Evolutionary conservation across 176 grass and related monocot species (phyloP).

Genomic region (Pontederia paniculata): DNA sequence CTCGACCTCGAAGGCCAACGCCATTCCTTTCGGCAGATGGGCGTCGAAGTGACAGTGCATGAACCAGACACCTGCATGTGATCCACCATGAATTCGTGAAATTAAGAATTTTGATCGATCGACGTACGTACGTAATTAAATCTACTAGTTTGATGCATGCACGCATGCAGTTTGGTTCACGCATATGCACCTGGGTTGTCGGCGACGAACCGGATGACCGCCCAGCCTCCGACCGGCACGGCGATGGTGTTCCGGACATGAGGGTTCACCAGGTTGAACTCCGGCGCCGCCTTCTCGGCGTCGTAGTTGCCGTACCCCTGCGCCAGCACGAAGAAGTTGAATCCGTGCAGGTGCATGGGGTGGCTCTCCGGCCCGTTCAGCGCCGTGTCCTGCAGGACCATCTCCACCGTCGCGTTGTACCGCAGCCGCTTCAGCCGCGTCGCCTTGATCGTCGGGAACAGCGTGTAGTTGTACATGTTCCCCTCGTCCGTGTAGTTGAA

Average conservation of each 20-base stretch:
- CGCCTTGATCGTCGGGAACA: conserved; percentile 8
- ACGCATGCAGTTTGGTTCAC: no score
- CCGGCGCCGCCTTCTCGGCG: neutral
- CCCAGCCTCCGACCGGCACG: conserved; percentile 10
- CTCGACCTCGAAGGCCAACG: conserved; percentile 12
- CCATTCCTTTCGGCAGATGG: conserved; percentile 20
- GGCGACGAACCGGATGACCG: conserved; percentile 11
- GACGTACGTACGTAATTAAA: neutral
- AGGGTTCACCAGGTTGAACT: neutral
- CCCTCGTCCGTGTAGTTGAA: neutral
- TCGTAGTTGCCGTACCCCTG: conserved; percentile 3
- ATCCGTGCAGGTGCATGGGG: neutral
- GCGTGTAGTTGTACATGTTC: neutral
- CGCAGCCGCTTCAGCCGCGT: conserved; percentile 11
- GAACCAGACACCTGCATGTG: conserved; percentile 16
- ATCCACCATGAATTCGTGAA: no score
- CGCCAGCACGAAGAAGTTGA: conserved; percentile 9
- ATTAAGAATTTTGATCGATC: no score
- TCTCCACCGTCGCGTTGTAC: conserved; percentile 25
- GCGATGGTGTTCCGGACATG: conserved; percentile 11
- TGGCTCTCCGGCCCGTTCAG: neutral
- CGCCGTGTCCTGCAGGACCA: conserved; percentile 25
- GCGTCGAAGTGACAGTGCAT: conserved; percentile 29
- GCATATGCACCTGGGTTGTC: neutral
- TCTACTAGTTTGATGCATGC: no score